phyloP scores from a whole-genome alignment of 1,284 basidiomycete species.

The Rhizoctonia solani region DNA sequence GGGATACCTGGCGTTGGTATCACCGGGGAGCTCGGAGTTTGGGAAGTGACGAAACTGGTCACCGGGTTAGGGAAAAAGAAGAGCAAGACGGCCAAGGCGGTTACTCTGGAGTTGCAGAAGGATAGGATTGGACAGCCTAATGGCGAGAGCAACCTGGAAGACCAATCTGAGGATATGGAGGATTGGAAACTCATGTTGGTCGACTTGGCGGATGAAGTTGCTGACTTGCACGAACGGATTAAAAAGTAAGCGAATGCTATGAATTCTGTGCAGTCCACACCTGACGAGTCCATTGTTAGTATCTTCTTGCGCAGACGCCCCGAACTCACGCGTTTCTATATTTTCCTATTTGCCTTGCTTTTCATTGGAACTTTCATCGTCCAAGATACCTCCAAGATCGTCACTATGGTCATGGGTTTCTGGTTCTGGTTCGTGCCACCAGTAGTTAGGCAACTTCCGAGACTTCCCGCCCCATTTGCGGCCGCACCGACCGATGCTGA shows the following conservation, averaged over 20 bases:
- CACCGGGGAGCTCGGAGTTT: conserved; percentile 5
- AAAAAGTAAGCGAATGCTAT: conserved; percentile 56
- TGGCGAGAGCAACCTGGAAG: conserved; percentile 39
- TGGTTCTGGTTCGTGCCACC: conserved; percentile 38
- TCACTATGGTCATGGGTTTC: conserved; percentile 19
- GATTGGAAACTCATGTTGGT: conserved; percentile 52
- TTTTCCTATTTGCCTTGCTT: conserved; percentile 56
- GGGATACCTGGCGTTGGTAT: conserved; percentile 10
- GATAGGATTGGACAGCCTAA: conserved; percentile 40
- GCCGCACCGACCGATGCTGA: conserved; percentile 65
- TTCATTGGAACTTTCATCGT: conserved; percentile 57
- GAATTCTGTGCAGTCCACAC: not conserved
- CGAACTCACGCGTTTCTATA: conserved; percentile 54
- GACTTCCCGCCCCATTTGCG: conserved; percentile 54
- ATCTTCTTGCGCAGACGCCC: conserved; percentile 68
- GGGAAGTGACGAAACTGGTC: conserved; percentile 15
- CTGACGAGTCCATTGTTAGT: conserved; percentile 45
- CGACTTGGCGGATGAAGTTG: conserved; percentile 49
- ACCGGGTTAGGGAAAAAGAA: conserved; percentile 19
- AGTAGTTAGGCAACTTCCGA: conserved; percentile 7
- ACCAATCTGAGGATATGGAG: conserved; percentile 46
- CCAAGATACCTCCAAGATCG: conserved; percentile 53
- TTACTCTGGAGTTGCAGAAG: conserved; percentile 42
- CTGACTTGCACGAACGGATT: conserved; percentile 66
- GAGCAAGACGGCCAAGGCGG: conserved; percentile 39